Evolutionary conservation across 139 green algal genomes (phyloP).

Genomic region (Auxenochlorella pyrenoidosa): DNA sequence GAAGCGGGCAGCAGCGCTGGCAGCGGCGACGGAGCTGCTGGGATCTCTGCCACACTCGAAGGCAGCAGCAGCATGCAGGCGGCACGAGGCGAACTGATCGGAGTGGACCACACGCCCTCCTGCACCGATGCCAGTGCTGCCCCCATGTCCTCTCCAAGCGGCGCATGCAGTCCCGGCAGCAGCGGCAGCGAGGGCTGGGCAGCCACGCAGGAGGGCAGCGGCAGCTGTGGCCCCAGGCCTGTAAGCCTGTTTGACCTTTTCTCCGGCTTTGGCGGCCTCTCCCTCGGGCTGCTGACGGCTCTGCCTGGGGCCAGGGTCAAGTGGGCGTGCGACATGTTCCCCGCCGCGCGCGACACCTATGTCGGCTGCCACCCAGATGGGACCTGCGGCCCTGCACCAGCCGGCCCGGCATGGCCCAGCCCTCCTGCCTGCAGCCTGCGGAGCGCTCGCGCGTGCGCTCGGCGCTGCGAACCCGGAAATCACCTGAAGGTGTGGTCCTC

Average conservation of each 20-base stretch:
- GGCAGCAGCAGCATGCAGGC: not conserved
- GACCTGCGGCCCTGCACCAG: not conserved
- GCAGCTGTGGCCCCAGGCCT: not conserved
- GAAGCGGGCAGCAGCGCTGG: not conserved
- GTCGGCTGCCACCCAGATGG: not conserved
- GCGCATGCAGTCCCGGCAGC: not conserved
- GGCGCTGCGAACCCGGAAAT: no score
- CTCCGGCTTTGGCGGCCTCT: slow-evolving; percentile 13
- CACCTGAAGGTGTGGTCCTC: no score
- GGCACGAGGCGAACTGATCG: not conserved
- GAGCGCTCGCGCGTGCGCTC: no score
- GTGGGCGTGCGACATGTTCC: slow-evolving; percentile 5
- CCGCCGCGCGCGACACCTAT: not conserved
- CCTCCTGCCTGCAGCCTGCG: not conserved
- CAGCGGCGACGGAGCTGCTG: not conserved
- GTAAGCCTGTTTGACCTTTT: not conserved
- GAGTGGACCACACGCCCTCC: not conserved
- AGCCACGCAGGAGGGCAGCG: not conserved
- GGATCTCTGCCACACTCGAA: no score
- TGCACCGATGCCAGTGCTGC: not conserved
- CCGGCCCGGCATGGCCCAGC: not conserved
- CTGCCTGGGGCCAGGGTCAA: not conserved
- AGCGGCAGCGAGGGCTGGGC: not conserved
- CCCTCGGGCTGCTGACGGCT: not conserved
- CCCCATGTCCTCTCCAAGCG: not conserved